Evolutionary conservation across 305 asterid genomes (phyloP).

Genomic region (Solanum hybrid): DNA sequence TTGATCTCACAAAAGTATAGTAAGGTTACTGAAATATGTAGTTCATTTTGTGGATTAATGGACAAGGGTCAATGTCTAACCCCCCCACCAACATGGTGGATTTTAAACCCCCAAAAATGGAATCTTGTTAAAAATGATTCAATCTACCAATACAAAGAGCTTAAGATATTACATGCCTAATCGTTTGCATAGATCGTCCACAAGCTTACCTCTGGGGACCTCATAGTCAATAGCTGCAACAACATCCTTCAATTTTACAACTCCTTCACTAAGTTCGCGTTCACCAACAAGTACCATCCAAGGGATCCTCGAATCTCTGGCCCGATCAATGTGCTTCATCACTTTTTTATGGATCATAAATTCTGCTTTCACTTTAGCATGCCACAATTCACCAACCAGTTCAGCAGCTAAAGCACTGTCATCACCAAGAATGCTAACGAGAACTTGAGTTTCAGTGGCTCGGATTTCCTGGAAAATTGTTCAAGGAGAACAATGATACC

Average conservation of each 20-base stretch:
- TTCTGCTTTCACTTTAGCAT: slow-evolving; percentile 65
- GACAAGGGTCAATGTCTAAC: not conserved
- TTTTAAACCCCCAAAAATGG: not conserved
- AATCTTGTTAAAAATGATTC: not conserved
- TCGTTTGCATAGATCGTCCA: slow-evolving; percentile 43
- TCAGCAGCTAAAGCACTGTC: slow-evolving; percentile 67
- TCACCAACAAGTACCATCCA: slow-evolving; percentile 79
- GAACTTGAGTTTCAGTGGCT: slow-evolving; percentile 76
- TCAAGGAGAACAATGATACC: not conserved
- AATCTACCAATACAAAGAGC: slow-evolving; percentile 8
- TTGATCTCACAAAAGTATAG: not conserved
- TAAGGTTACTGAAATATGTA: not conserved
- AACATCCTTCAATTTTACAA: slow-evolving; percentile 53
- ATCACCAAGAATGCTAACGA: slow-evolving; percentile 71
- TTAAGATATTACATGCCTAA: slow-evolving; percentile 2
- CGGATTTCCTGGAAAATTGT: slow-evolving; percentile 43
- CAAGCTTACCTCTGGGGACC: slow-evolving; percentile 43
- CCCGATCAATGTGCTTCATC: slow-evolving; percentile 61
- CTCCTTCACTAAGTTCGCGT: slow-evolving; percentile 48
- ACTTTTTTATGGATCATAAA: slow-evolving; percentile 48
- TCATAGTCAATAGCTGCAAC: slow-evolving; percentile 29
- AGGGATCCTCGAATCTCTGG: slow-evolving; percentile 56
- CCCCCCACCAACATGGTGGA: not conserved
- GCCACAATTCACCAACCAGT: slow-evolving; percentile 65
- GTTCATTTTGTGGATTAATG: not conserved